Conservation (phyloP, 139 green algal species). For the Medakamo hakoo region DNA sequence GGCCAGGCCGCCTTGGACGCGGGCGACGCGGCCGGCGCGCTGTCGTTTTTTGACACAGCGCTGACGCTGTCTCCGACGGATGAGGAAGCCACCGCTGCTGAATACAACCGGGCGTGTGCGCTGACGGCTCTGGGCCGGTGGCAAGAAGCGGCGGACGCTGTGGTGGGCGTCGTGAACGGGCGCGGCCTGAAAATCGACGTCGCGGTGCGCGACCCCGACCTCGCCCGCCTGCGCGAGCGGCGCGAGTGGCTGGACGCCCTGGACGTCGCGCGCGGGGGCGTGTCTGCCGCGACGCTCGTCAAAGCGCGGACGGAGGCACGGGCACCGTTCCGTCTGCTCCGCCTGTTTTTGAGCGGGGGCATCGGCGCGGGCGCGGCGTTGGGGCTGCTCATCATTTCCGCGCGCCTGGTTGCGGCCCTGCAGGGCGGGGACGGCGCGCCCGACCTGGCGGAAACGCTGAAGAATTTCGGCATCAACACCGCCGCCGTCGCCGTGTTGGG, state of each 20-base stretch:
- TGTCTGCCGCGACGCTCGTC: constrained; percentile 32
- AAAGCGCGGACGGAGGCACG: constrained; percentile 37
- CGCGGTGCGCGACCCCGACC: constrained; percentile 61
- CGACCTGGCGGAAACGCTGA: constrained; percentile 48
- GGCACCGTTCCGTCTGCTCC: constrained; percentile 68
- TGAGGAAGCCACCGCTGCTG: constrained; percentile 70
- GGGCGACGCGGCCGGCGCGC: constrained; percentile 21
- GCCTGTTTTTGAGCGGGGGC: constrained; percentile 57
- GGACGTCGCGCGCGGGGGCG: constrained; percentile 33
- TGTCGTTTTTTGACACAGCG: constrained; percentile 48
- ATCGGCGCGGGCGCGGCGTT: constrained; percentile 45
- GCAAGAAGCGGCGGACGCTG: constrained; percentile 43
- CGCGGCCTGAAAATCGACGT: constrained; percentile 67
- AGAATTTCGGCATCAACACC: constrained; percentile 72
- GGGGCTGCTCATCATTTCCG: constrained; percentile 61
- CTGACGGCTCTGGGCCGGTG: constrained; percentile 59
- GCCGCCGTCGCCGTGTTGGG: constrained; percentile 34
- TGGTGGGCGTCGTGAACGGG: constrained; percentile 60
- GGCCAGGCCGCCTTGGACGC: constrained; percentile 33
- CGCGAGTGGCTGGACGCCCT: constrained; percentile 69
- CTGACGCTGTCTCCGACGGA: constrained; percentile 49
- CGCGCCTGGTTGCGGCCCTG: constrained; percentile 34
- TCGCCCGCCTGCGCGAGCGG: constrained; percentile 54
- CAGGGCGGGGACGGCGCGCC: constrained; percentile 45
- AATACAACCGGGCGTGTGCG: constrained; percentile 85